Evolutionary conservation across 352 stramenopile genomes (phyloP).

Genomic region (Pythium scleroteichum): DNA sequence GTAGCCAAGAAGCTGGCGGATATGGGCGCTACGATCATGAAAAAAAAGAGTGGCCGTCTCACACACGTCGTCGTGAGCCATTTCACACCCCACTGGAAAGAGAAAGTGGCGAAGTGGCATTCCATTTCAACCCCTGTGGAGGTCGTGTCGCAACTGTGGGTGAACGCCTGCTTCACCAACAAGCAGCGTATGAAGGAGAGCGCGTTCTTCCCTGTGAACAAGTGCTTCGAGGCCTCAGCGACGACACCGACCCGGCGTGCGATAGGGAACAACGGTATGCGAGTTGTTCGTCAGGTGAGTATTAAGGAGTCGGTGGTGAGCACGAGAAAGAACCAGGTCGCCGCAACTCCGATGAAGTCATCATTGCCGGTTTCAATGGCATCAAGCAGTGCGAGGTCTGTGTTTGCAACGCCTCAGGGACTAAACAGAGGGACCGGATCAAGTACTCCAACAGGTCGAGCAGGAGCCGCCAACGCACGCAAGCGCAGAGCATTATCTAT

Average conservation of each 20-base stretch:
- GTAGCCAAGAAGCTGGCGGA: conserved; percentile 64
- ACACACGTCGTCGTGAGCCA: conserved; percentile 83
- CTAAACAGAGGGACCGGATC: background rate
- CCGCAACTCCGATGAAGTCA: background rate
- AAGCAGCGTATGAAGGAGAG: conserved; percentile 69
- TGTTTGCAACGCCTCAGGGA: background rate
- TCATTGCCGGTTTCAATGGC: background rate
- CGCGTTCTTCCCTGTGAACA: conserved; percentile 75
- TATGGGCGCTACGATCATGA: conserved; percentile 69
- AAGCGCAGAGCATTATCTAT: conserved; percentile 65
- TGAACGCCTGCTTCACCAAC: conserved; percentile 79
- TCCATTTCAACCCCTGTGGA: conserved; percentile 36
- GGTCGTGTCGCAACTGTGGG: conserved; percentile 84
- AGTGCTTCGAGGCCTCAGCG: conserved; percentile 19
- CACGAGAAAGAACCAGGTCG: background rate
- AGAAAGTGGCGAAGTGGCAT: conserved; percentile 73
- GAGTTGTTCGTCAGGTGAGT: background rate
- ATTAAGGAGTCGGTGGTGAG: conserved; percentile 2
- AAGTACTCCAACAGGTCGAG: conserved; percentile 6
- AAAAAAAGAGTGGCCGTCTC: conserved; percentile 60
- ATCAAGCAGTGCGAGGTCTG: background rate
- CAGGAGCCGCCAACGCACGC: conserved; percentile 4
- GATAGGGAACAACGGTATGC: background rate
- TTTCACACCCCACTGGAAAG: conserved; percentile 63
- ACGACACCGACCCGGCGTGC: background rate